Base-by-base conservation (phyloP, 306 rosid genomes). In the Sechiopsis laciniata region DNA sequence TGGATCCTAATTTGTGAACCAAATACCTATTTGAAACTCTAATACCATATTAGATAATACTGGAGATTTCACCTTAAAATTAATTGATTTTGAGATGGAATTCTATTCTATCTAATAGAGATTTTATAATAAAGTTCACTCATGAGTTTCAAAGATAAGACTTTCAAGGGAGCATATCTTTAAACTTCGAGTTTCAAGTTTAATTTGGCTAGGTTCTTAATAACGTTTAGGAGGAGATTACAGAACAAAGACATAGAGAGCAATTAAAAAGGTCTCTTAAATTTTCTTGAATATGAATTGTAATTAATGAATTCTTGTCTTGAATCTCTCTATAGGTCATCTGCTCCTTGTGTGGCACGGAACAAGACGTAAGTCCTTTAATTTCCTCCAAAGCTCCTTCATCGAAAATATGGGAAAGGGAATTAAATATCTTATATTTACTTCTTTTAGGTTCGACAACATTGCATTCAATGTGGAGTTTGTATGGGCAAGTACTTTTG, bases 401-500 rank as follows among this genome's bases (percentile, higher is more conserved):
- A 55, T 10, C 11, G 9, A 32, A 5, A 21, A 16, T 60, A 10
- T 56, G 35, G 54, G 24, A 17, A 68, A 54, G 5, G 17, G 66
- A 78, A 77, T 15, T 76, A 2, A 48, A 57, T 71, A 68, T 71
- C 52, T 77, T 15, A 52, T 71, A 17, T 19, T 42, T 50, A 13
- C n/a, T 53, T 75, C 75, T 26, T 16, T 68, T 83, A 92, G 97
- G 97, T 90, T 83, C 97, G 84, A 69, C 96, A 92, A 42, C 42
- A 84, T 77, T 92, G 97, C 76, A 74, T 70, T 77, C 76, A 84
- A 16, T 88, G 95, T 55, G 97, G 95, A 55, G 87, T 85, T 74
- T 88, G 88, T 77, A 91, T 91, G 95, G 95, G 97, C 24, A 85
- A 73, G 17, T 91, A 87, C 87, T 91, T 85, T 61, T 91, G 97